Evolutionary conservation across 2,329 filamentous ascomycete species (phyloP).

Genomic region (Claviceps capensis): DNA sequence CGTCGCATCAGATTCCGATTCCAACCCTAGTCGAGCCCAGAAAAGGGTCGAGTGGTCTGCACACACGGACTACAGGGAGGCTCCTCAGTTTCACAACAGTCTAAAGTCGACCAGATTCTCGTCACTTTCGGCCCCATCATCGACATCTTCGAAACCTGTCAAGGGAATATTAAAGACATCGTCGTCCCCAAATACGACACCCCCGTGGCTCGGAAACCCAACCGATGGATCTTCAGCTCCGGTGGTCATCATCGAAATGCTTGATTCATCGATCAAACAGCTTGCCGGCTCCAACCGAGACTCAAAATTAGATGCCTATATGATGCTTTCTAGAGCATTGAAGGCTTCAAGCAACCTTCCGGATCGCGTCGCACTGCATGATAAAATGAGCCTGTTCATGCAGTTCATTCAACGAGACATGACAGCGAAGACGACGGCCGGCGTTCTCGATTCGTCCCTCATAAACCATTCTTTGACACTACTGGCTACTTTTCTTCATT

Average conservation of each 20-base stretch:
- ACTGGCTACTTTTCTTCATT: conserved; percentile 62
- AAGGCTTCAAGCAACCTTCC: conserved; percentile 74
- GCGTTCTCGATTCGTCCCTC: conserved; percentile 52
- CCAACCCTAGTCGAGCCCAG: conserved; percentile 29
- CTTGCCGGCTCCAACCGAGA: conserved; percentile 61
- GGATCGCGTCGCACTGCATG: conserved; percentile 55
- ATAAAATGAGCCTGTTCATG: conserved; percentile 63
- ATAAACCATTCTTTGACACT: conserved; percentile 67
- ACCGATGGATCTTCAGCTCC: conserved; percentile 22
- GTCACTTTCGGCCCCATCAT: conserved; percentile 26
- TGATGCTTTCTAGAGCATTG: conserved; percentile 60
- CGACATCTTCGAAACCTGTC: conserved; percentile 29
- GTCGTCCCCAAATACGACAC: conserved; percentile 31
- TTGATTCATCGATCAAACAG: conserved; percentile 73
- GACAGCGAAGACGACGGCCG: conserved; percentile 41
- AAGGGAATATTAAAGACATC: conserved; percentile 70
- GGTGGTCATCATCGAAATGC: conserved; percentile 59
- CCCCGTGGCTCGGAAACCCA: conserved; percentile 27
- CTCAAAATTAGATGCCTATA: conserved; percentile 73
- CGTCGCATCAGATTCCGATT: conserved; percentile 26
- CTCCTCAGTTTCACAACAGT: conserved; percentile 30
- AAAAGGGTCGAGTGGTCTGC: conserved; percentile 46
- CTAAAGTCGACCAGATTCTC: conserved; percentile 24
- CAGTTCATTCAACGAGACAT: conserved; percentile 80
- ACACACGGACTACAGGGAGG: conserved; percentile 42